Percentiles rank a stretch among this genome's conserved stretches.
Evolutionary conservation across 1,139 yeast species (phyloP).

Genomic region (Saccharomyces hybrid): DNA sequence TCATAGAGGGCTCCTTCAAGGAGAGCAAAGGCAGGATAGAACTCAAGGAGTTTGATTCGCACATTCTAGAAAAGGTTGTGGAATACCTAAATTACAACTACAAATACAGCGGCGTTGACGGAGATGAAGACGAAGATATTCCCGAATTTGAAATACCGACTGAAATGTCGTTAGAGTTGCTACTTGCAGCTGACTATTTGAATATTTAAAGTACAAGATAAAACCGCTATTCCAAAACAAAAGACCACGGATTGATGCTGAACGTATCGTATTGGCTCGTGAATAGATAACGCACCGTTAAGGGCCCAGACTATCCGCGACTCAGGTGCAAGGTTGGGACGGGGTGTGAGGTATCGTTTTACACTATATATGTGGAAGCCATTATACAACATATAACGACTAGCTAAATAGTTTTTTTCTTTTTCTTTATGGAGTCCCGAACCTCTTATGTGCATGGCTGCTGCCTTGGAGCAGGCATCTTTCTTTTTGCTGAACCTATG

Average conservation of each 20-base stretch:
- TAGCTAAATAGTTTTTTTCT: not conserved
- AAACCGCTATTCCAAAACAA: not conserved
- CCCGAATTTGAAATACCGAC: constrained; percentile 91
- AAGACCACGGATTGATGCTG: not conserved
- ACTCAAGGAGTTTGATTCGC: constrained; percentile 54
- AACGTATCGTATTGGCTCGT: not conserved
- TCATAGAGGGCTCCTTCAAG: constrained; percentile 35
- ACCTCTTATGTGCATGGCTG: not conserved
- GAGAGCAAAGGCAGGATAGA: constrained; percentile 36
- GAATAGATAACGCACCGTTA: not conserved
- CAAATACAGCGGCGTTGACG: constrained; percentile 54
- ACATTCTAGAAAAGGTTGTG: constrained; percentile 68
- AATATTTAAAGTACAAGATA: constrained; percentile 33
- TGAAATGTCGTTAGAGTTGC: constrained; percentile 80
- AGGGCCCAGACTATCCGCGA: not conserved
- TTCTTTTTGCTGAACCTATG: not conserved
- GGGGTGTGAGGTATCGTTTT: constrained; percentile 5
- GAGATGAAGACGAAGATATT: constrained; percentile 40
- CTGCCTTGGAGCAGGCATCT: not conserved
- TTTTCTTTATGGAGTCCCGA: too few relatives aligned
- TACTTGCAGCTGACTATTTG: constrained; percentile 86
- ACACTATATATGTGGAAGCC: constrained; percentile 11
- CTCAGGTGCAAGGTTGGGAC: not conserved
- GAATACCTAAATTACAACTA: constrained; percentile 77
- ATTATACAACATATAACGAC: constrained; percentile 31